A percentile compares a stretch with the other conserved stretches of the same genome.
phyloP scores from a whole-genome alignment of 2,329 filamentous ascomycete genomes.

The Aspergillus novoparasiticus region DNA sequence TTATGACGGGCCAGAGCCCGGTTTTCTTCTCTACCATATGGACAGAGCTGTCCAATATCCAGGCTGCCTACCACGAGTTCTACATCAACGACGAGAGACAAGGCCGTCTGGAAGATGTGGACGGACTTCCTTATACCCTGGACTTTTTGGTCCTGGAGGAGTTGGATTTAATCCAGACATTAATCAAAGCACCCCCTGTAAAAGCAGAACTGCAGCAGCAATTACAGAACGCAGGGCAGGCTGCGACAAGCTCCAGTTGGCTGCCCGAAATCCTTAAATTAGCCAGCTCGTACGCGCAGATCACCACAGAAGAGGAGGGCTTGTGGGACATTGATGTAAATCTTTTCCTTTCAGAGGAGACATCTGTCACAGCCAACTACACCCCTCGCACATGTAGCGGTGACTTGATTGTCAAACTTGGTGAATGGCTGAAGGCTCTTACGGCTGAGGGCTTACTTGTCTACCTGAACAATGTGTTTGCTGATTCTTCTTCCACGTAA shows the following conservation, averaged over 20 bases:
- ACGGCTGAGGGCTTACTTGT: slow-evolving; percentile 77
- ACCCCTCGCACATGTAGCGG: slow-evolving; percentile 90
- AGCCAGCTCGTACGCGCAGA: slow-evolving; percentile 81
- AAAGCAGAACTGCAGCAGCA: slow-evolving; percentile 85
- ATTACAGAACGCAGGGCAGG: slow-evolving; percentile 62
- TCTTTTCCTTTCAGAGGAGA: slow-evolving; percentile 92
- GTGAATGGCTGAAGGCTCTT: slow-evolving; percentile 79
- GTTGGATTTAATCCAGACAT: slow-evolving; percentile 90
- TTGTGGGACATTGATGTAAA: slow-evolving; percentile 97
- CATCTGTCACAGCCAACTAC: slow-evolving; percentile 92
- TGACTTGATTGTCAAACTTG: slow-evolving; percentile 88
- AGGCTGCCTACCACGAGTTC: slow-evolving; percentile 73
- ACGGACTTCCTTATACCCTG: slow-evolving; percentile 89
- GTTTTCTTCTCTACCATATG: slow-evolving; percentile 84
- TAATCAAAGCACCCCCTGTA: slow-evolving; percentile 83
- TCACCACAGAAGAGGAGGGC: slow-evolving; percentile 89
- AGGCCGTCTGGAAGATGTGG: slow-evolving; percentile 83
- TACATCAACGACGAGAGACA: slow-evolving; percentile 87
- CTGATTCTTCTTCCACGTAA: slow-evolving; percentile 44
- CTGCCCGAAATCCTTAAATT: slow-evolving; percentile 85
- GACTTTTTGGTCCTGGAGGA: slow-evolving; percentile 94
- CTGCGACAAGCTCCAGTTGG: slow-evolving; percentile 72
- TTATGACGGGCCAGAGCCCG: slow-evolving; percentile 80
- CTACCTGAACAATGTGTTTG: slow-evolving; percentile 75
- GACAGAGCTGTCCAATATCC: slow-evolving; percentile 78